A percentile compares a stretch with the other conserved stretches of the same genome.
These are phyloP conservation scores for Trichoderma brevicompactum DNA, from an alignment of 2,329 filamentous ascomycete genomes.

Conservation along the genomic window DNA sequence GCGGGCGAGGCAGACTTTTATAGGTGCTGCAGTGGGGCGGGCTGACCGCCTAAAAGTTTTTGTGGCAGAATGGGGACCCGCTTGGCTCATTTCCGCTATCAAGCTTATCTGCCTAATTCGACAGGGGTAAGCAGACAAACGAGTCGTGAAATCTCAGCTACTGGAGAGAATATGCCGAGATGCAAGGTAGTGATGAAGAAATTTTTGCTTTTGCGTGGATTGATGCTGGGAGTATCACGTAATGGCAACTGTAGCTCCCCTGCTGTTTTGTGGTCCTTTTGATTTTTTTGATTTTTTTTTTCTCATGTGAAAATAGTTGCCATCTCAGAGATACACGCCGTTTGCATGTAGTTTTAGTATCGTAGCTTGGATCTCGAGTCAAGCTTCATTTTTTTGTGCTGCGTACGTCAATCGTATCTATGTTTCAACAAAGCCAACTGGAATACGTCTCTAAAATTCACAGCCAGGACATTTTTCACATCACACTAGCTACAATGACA, in stretches of 20 bases:
- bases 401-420: too few species aligned
- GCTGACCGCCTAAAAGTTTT: conserved; percentile 34
- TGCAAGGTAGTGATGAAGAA: neutral
- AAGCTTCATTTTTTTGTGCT: neutral
- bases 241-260: neutral
- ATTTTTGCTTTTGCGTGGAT: neutral
- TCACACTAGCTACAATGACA: neutral
- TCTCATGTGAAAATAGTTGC: neutral
- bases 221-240: neutral
- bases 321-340: neutral
- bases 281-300: too few species aligned
- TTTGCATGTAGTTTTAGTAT: neutral
- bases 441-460: too few species aligned
- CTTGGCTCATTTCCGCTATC: conserved; percentile 9
- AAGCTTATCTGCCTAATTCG: neutral
- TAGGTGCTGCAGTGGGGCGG: conserved; percentile 11
- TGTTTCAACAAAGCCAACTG: too few species aligned
- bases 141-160: neutral
- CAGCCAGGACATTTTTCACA: too few species aligned
- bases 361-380: too few species aligned
- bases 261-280: neutral
- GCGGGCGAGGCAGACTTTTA: conserved; percentile 43
- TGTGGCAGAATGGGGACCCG: conserved; percentile 30
- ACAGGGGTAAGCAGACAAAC: conserved; percentile 4
- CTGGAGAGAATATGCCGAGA: neutral